phyloP scores from a whole-genome alignment of 2,329 filamentous ascomycete genomes.

The Apiospora pterosperma region DNA sequence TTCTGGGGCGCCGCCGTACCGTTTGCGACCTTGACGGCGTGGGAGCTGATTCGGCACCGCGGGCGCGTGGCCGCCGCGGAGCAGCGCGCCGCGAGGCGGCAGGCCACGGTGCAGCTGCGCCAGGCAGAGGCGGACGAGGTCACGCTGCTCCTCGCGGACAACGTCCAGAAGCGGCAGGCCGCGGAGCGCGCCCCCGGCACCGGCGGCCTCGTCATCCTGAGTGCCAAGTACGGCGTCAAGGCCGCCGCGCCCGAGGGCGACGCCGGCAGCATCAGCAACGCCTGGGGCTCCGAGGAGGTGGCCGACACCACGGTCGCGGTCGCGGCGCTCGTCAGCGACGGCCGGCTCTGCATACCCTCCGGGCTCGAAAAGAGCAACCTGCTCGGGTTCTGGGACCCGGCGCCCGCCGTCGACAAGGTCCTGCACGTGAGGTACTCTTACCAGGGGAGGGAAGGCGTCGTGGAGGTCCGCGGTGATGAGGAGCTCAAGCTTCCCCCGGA shows the following conservation, averaged over 20 bases:
- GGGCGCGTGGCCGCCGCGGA: not conserved
- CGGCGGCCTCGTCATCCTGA: slow-evolving; percentile 44
- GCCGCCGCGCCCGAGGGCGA: slow-evolving; percentile 12
- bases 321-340: slow-evolving; percentile 40
- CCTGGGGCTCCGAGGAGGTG: slow-evolving; percentile 36
- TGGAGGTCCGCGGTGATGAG: slow-evolving; percentile 34
- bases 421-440: slow-evolving; percentile 43
- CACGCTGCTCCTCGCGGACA: slow-evolving; percentile 36
- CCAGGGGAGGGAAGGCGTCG: slow-evolving; percentile 29
- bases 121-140: slow-evolving; percentile 44
- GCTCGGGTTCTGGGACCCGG: slow-evolving; percentile 50
- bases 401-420: slow-evolving; percentile 38
- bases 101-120: slow-evolving; percentile 12
- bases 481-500: slow-evolving; percentile 30
- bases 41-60: slow-evolving; percentile 28
- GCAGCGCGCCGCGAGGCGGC: not conserved
- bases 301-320: slow-evolving; percentile 48
- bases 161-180: slow-evolving; percentile 36
- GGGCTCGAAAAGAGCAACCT: slow-evolving; percentile 41
- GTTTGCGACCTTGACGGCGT: slow-evolving; percentile 34
- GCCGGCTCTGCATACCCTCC: slow-evolving; percentile 33
- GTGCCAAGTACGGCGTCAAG: slow-evolving; percentile 44
- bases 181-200: slow-evolving; percentile 32
- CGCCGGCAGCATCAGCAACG: slow-evolving; percentile 13
- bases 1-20: slow-evolving; percentile 38